phyloP scores from a whole-genome alignment of 495 filamentous ascomycete genomes.

The Friedmanniomyces endolithicus region DNA sequence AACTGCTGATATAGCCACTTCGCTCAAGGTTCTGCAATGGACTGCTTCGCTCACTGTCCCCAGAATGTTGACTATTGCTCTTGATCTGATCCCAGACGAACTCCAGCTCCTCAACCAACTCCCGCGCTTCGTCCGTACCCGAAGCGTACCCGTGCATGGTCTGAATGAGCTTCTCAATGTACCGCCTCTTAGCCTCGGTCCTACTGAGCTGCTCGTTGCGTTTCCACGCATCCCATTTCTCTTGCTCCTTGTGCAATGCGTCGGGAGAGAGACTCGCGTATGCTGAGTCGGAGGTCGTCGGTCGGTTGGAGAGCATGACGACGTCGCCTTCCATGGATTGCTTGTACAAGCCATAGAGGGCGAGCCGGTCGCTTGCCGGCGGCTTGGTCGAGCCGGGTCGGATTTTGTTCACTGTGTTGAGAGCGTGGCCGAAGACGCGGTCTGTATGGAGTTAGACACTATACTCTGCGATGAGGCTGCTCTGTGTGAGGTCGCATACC shows the following conservation, averaged over 20 bases:
- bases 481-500: background rate
- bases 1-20: conserved; percentile 14
- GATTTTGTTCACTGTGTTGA: conserved; percentile 96
- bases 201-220: conserved; percentile 62
- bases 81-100: conserved; percentile 99
- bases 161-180: conserved; percentile 83
- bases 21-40: conserved; percentile 12
- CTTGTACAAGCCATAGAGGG: conserved; percentile 95
- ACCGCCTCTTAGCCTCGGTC: conserved; percentile 88
- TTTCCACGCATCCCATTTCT: conserved; percentile 73
- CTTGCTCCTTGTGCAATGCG: conserved; percentile 14
- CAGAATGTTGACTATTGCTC: conserved; percentile 42
- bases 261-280: conserved; percentile 9
- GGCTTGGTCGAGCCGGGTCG: conserved; percentile 82
- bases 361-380: conserved; percentile 69
- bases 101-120: conserved; percentile 85
- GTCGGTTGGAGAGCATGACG: conserved; percentile 78
- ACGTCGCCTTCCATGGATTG: conserved; percentile 98
- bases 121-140: conserved; percentile 71
- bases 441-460: conserved; percentile 40
- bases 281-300: conserved; percentile 29
- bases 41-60: conserved; percentile 12
- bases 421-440: conserved; percentile 94
- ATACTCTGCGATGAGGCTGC: background rate
- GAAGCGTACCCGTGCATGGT: conserved; percentile 92